phyloP scores from a whole-genome alignment of 257 asterid genomes.

The Marsdenia floribunda region DNA sequence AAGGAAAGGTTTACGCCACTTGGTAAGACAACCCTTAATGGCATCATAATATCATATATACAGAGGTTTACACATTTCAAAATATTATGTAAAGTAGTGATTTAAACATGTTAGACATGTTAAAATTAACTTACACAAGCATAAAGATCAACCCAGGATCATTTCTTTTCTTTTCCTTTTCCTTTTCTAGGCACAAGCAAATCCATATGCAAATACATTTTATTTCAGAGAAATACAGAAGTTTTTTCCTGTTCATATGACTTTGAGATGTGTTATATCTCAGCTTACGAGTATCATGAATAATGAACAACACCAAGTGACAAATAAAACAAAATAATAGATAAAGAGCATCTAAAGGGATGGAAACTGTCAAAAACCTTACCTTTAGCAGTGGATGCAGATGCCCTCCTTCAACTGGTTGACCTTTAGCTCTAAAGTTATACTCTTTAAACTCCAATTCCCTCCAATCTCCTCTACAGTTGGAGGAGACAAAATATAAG shows the following conservation, averaged over 20 bases:
- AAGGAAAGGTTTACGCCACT: background rate
- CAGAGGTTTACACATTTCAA: no score
- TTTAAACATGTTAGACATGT: background rate
- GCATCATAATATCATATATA: background rate
- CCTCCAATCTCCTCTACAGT: conserved; percentile 89
- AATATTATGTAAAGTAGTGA: no score
- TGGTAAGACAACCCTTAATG: background rate
- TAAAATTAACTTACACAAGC: background rate
- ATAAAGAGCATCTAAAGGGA: conserved; percentile 12
- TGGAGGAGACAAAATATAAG: conserved; percentile 7
- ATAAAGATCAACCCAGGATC: background rate
- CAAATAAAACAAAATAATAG: background rate
- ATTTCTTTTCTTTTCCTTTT: background rate
- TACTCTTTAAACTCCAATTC: conserved; percentile 87
- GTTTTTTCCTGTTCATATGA: background rate
- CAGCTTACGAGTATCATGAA: background rate
- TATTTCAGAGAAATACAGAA: background rate
- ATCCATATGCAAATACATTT: background rate
- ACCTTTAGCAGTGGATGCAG: conserved; percentile 96
- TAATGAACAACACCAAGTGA: background rate
- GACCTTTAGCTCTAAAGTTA: conserved; percentile 95
- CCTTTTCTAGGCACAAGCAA: background rate
- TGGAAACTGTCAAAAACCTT: conserved; percentile 21
- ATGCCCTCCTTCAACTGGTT: conserved; percentile 91
- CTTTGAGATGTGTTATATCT: background rate